These are phyloP conservation scores for Apiospora sp. DNA, from an alignment of 2,329 filamentous ascomycete species.

Conservation along the genomic window DNA sequence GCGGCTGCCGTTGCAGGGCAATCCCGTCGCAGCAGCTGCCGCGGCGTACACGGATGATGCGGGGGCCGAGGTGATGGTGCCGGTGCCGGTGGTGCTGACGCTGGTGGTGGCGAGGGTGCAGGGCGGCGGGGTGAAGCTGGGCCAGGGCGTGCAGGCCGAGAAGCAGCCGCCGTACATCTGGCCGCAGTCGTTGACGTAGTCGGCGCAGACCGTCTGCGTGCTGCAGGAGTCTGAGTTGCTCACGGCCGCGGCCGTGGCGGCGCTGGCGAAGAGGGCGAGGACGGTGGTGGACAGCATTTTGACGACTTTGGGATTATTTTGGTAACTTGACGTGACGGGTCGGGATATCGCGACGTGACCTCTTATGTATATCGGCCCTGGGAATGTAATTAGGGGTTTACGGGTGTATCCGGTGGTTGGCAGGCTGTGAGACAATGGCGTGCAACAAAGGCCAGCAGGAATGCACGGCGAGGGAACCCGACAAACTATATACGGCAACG, in stretches of 20 bases:
- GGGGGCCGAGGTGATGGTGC: not conserved
- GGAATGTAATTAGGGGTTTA: no score
- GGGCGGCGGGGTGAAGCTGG: constrained; percentile 30
- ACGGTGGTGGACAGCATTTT: not conserved
- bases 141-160: constrained; percentile 33
- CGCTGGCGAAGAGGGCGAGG: constrained; percentile 6
- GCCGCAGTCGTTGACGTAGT: constrained; percentile 34
- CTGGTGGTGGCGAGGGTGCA: constrained; percentile 27
- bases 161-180: constrained; percentile 32
- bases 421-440: not conserved
- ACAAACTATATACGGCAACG: not conserved
- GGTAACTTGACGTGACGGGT: no score
- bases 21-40: not conserved
- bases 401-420: not conserved
- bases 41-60: not conserved
- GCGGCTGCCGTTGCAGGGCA: constrained; percentile 24
- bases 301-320: no score
- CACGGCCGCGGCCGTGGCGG: not conserved
- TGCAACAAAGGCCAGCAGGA: not conserved
- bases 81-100: not conserved
- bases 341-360: no score
- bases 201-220: constrained; percentile 30
- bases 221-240: constrained; percentile 23
- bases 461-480: not conserved
- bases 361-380: no score